These are phyloP conservation scores for Uronychia binucleata DNA, from an alignment of 73 alveolate genomes.

Conservation along the genomic window DNA sequence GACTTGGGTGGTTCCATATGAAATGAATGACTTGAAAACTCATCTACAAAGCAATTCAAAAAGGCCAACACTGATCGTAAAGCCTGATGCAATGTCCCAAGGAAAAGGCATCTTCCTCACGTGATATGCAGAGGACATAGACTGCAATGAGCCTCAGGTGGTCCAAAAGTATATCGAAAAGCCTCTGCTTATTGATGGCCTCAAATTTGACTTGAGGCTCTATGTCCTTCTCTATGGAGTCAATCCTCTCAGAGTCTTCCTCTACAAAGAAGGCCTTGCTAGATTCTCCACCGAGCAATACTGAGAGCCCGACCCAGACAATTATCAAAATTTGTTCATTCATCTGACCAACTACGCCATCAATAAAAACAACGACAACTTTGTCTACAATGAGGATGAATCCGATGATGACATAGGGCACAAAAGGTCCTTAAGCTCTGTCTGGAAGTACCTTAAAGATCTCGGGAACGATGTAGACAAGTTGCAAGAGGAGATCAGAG, in stretches of 20 bases:
- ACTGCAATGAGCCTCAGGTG: conserved; percentile 76
- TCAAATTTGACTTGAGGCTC: conserved; percentile 94
- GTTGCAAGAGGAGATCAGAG: conserved; percentile 51
- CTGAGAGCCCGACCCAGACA: conserved; percentile 64
- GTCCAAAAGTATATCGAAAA: conserved; percentile 89
- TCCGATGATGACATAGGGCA: conserved; percentile 68
- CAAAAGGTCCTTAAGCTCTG: conserved; percentile 56
- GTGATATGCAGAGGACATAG: conserved; percentile 63
- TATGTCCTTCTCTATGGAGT: conserved; percentile 93
- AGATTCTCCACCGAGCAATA: conserved; percentile 96
- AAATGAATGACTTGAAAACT: conserved; percentile 62
- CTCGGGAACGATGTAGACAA: conserved; percentile 51
- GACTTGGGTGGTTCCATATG: conserved; percentile 85
- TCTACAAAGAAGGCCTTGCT: conserved; percentile 95
- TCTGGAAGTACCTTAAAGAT: conserved; percentile 22
- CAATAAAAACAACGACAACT: conserved; percentile 15
- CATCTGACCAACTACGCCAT: conserved; percentile 67
- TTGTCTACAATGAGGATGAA: conserved; percentile 42
- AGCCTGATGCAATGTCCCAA: conserved; percentile 65
- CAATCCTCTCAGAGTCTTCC: conserved; percentile 90
- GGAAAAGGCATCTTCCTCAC: conserved; percentile 73
- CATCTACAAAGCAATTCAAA: conserved; percentile 23
- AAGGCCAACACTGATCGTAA: conserved; percentile 43
- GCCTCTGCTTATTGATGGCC: conserved; percentile 88
- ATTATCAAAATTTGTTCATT: conserved; percentile 57